These are phyloP conservation scores for Gracilaria domingensis DNA, from an alignment of 23 red algal genomes.

Conservation along the genomic window DNA sequence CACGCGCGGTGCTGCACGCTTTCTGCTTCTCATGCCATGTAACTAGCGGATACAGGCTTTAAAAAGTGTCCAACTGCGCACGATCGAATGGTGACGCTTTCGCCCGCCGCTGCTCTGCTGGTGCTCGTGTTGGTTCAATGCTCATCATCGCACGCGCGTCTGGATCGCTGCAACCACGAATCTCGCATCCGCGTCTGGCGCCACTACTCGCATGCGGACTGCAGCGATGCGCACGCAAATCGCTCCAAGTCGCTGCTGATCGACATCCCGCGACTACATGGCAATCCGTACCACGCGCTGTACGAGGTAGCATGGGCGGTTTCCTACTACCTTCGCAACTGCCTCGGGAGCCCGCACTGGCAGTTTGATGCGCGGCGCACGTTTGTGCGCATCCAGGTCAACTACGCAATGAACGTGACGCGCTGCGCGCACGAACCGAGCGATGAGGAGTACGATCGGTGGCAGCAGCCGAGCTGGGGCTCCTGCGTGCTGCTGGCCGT, in stretches of 20 bases:
- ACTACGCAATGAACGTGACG: conserved; percentile 6
- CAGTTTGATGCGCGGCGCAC: neutral
- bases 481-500: conserved; percentile 6
- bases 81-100: neutral
- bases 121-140: neutral
- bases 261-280: conserved; percentile 13
- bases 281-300: conserved; percentile 29
- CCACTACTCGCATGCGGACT: neutral
- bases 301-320: conserved; percentile 31
- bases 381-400: conserved; percentile 4
- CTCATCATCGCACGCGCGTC: neutral
- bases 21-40: neutral
- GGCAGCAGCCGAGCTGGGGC: conserved; percentile 35
- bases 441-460: neutral
- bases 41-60: neutral
- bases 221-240: neutral
- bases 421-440: neutral
- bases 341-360: neutral
- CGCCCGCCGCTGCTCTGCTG: neutral
- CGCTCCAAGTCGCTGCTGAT: neutral
- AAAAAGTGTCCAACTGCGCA: neutral
- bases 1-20: no score
- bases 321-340: conserved; percentile 24
- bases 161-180: conserved; percentile 28
- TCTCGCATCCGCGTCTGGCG: neutral